Base-by-base conservation (phyloP, 495 filamentous ascomycete genomes). In the Lasiosphaeriaceae sp. region DNA sequence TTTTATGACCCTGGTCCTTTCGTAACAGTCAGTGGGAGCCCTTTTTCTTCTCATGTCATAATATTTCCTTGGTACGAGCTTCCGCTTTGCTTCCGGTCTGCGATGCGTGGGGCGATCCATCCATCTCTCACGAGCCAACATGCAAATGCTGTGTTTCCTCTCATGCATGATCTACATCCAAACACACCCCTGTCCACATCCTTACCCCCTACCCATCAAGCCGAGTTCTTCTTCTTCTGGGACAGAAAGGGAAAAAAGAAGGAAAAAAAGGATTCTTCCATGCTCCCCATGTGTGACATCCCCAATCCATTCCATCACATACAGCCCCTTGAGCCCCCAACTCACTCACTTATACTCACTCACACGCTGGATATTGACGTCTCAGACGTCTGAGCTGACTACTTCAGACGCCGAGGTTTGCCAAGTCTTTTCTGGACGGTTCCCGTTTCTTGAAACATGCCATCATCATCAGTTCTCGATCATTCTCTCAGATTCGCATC, bases 141-240 rank as follows among this genome's bases (percentile, higher is more conserved):
- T 31, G n/a, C n/a, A n/a, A n/a, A 31, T 31, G 26, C 26, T 31
- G 37, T 47, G 60, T 63, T 63, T 63, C 56, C 35, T 53, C 56
- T 58, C 49, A 35, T 63, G 60, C 56, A 63, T 63, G 56, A 54
- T 59, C 49, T 50, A 50, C 54, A 45, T 37, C 45, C 35, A 24
- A 50, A 37, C 6, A 26, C 26, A 14, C 31, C 35, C 31, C 26
- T 31, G 26, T 9, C 26, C 26, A n/a, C n/a, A n/a, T n/a, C n/a
- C n/a, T n/a, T 9, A 9, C 26, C 26, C 26, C 26, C 26, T 31
- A 31, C 26, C 26, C 26, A 31, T 31, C 26, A 31, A 31, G 26
- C 3, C 26, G 9, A 31, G 26, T 31, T 31, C 26, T 3, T 31
- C 26, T 3, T 31, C 26, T 31, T 31, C 9, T 31, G 26, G 26